Conservation (phyloP, 192 early-diverging fungal species). For the Backusella morwellensis region DNA sequence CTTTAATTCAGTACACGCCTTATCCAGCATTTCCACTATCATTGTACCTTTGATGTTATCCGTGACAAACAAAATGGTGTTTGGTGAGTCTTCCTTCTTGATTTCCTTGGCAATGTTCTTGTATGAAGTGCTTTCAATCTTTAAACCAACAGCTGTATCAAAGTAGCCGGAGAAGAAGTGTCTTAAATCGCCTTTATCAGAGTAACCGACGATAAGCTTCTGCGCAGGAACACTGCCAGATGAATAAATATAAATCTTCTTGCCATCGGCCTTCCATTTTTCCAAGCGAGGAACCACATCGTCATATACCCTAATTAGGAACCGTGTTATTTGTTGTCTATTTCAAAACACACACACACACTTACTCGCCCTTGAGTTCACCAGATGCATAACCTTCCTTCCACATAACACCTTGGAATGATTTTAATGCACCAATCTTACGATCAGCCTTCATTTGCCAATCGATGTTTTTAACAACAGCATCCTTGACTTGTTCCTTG, state of each 20-base stretch:
- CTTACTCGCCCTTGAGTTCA: conserved; percentile 72
- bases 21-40: neutral
- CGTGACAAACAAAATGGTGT: conserved; percentile 80
- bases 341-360: conserved; percentile 20
- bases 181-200: conserved; percentile 76
- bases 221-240: conserved; percentile 94
- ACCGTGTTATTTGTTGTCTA: neutral
- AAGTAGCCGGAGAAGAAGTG: conserved; percentile 81
- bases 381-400: conserved; percentile 77
- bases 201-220: conserved; percentile 87
- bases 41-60: conserved; percentile 77
- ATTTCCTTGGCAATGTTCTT: conserved; percentile 70
- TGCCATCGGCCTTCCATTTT: conserved; percentile 59
- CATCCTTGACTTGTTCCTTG: conserved; percentile 44
- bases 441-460: conserved; percentile 88
- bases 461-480: conserved; percentile 66
- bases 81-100: conserved; percentile 39
- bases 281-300: conserved; percentile 84
- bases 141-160: conserved; percentile 89
- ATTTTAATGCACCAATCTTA: conserved; percentile 88
- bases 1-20: neutral
- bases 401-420: conserved; percentile 98
- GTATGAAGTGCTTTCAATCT: conserved; percentile 72
- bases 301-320: conserved; percentile 62
- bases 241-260: conserved; percentile 90